Base-by-base conservation (phyloP, 257 asterid species). In the Thymus mandschuricus region DNA sequence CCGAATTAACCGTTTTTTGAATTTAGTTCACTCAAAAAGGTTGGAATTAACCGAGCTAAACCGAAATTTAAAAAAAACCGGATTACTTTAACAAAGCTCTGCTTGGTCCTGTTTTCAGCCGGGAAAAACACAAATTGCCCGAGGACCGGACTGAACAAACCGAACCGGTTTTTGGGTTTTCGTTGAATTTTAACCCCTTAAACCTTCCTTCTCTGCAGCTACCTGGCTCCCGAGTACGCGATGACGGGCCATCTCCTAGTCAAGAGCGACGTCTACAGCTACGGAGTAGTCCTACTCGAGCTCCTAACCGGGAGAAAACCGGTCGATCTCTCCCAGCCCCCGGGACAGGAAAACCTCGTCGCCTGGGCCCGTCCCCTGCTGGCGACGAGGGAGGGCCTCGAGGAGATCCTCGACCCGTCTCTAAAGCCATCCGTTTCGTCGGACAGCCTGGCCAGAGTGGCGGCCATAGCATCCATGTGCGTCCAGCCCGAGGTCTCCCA, bases 221-320 rank as follows among this genome's bases (percentile, higher is more conserved):
- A 93, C 83, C 79, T 94, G 63, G 98, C 98, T 64, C 98, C 97
- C 0, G 98, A 94, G 77, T 94, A 94, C 48, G 98, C 98, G 74
- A 91, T 94, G 98, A 94, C 97, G 0, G 98, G 99, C 68, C 99
- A 94, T 82, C 95, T 91, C 68, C 92, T 94, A 0, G 99, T 94
- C 44, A 91, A 94, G 72, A 94, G 99, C 41, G 99, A 94, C 69
- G 99, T 89, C 34, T 94, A 94, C 65, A 94, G 99, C 85, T 94
- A 91, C 8, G 99, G 99, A 0, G 99, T 94, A 3, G 99, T 94
- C 41, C 93, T 94, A 11, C 95, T 94, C 2, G 99, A 94, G 85
- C 97, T 94, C 10, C 80, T 94, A 43, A 87, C 96, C 0, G 99
- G 99, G 1, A 80, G 92, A 77, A 94, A 94, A 9, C 99, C 99